Conservation (phyloP, 306 rosid species). For the Gynostemma pentaphyllum region DNA sequence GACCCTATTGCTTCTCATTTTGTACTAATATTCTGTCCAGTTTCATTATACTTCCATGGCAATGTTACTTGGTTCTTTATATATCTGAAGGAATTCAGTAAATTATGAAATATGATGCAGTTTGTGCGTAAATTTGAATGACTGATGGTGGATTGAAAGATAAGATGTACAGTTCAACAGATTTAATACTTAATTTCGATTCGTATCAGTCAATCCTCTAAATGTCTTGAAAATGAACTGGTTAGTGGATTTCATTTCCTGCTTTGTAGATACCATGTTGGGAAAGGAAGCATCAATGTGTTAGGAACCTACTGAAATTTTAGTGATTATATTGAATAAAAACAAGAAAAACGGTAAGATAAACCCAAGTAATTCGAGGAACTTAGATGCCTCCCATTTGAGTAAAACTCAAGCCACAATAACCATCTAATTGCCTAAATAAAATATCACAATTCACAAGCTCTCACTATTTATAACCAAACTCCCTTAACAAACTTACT, state of each 20-base stretch:
- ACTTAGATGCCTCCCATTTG: no score
- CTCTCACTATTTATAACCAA: no score
- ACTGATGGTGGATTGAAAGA: background rate
- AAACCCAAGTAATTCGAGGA: no score
- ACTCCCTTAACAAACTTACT: no score
- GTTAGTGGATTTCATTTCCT: background rate
- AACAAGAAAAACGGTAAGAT: no score
- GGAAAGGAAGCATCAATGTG: background rate
- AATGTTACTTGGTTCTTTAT: background rate
- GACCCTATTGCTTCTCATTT: conserved; percentile 8
- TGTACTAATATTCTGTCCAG: background rate
- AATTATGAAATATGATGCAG: background rate
- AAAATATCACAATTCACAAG: no score
- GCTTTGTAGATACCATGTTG: background rate
- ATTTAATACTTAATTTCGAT: background rate
- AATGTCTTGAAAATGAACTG: background rate
- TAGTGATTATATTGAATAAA: no score
- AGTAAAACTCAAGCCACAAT: no score
- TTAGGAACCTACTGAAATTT: no score
- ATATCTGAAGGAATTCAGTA: background rate
- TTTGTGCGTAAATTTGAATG: background rate
- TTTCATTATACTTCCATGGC: background rate
- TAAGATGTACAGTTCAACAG: conserved; percentile 3
- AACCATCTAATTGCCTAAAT: no score
- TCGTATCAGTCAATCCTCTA: background rate